phyloP scores from a whole-genome alignment of 2,329 filamentous ascomycete species.

The Penicillium sp. region DNA sequence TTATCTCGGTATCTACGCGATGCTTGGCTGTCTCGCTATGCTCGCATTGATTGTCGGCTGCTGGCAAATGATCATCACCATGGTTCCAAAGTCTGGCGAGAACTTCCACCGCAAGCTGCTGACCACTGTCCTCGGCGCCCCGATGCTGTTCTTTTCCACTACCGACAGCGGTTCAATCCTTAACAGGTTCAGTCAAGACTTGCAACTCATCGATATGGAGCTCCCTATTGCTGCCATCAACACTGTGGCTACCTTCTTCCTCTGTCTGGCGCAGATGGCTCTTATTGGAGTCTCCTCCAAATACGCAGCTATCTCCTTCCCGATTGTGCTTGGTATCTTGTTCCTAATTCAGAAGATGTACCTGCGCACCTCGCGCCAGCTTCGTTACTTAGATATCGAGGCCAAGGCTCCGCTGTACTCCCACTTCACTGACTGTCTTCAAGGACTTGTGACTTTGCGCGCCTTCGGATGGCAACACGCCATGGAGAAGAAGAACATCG shows the following conservation, averaged over 20 bases:
- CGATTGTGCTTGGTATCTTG: conserved; percentile 40
- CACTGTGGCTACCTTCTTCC: conserved; percentile 29
- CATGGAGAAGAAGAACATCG: conserved; percentile 40
- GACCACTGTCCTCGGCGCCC: conserved; percentile 40
- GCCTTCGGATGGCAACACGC: conserved; percentile 49
- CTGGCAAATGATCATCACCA: conserved; percentile 45
- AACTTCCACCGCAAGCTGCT: conserved; percentile 44
- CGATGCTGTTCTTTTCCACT: conserved; percentile 37
- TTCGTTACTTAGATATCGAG: conserved; percentile 55
- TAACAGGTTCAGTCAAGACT: conserved; percentile 40
- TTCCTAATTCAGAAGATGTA: conserved; percentile 51
- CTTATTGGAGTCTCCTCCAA: conserved; percentile 43
- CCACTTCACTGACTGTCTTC: conserved; percentile 50
- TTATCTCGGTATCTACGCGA: conserved; percentile 35
- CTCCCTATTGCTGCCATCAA: conserved; percentile 37
- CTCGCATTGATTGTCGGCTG: conserved; percentile 30
- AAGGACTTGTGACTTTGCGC: conserved; percentile 48
- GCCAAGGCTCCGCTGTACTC: conserved; percentile 52
- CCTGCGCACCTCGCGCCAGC: conserved; percentile 52
- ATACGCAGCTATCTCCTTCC: conserved; percentile 45
- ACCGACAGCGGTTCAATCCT: conserved; percentile 37
- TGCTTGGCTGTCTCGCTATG: conserved; percentile 34
- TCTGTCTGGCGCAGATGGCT: conserved; percentile 40
- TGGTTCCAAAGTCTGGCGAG: conserved; percentile 47
- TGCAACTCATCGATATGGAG: conserved; percentile 39